These are phyloP conservation scores for Trichophyton verrucosum DNA, from an alignment of 2,329 filamentous ascomycete species.

Conservation along the genomic window DNA sequence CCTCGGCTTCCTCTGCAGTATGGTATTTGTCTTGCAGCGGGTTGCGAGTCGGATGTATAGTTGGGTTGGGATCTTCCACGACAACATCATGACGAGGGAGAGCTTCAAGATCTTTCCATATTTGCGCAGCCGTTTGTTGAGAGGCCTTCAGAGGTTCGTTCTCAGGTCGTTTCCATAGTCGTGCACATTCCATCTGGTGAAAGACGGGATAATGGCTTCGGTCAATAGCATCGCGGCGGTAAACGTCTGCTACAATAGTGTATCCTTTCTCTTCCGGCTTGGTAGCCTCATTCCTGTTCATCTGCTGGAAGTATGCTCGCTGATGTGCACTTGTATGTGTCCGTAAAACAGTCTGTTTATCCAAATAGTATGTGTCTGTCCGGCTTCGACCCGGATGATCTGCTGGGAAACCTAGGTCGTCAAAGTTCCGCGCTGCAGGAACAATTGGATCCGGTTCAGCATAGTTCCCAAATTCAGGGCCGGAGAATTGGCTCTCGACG, in stretches of 20 bases:
- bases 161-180: conserved; percentile 63
- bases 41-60: conserved; percentile 65
- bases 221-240: conserved; percentile 88
- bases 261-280: conserved; percentile 51
- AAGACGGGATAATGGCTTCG: conserved; percentile 92
- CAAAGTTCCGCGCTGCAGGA: conserved; percentile 77
- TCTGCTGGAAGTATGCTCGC: conserved; percentile 65
- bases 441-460: conserved; percentile 74
- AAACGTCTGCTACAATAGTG: conserved; percentile 87
- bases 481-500: conserved; percentile 78
- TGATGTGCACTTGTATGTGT: conserved; percentile 96
- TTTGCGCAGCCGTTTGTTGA: conserved; percentile 42
- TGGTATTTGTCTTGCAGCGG: conserved; percentile 66
- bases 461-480: conserved; percentile 60
- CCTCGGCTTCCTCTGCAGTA: conserved; percentile 62
- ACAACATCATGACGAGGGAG: conserved; percentile 62
- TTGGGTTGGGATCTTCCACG: conserved; percentile 73
- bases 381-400: conserved; percentile 79
- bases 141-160: conserved; percentile 23
- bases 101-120: conserved; percentile 56
- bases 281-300: conserved; percentile 29
- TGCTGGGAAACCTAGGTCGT: conserved; percentile 79
- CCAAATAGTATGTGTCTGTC: conserved; percentile 94
- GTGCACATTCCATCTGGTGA: conserved; percentile 95
- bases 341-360: conserved; percentile 66